Evolutionary conservation across 495 filamentous ascomycete species (phyloP).

Genomic region (Neurospora sp.): DNA sequence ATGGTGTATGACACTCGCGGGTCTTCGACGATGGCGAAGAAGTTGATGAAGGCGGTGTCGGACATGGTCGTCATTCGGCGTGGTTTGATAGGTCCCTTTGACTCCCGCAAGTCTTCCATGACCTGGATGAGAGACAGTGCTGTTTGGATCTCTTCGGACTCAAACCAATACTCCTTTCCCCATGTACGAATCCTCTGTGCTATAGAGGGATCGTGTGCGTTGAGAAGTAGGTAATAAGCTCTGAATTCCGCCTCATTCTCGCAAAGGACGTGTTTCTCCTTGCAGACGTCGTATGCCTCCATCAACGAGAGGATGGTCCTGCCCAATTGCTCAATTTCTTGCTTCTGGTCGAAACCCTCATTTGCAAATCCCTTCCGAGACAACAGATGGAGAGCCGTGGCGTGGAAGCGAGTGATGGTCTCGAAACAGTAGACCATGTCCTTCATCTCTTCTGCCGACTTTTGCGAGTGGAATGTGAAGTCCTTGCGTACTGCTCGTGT

Average conservation of each 20-base stretch:
- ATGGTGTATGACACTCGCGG: conserved; percentile 73
- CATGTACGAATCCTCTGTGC: conserved; percentile 67
- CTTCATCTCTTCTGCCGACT: conserved; percentile 45
- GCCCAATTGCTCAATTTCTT: conserved; percentile 87
- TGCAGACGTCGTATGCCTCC: conserved; percentile 76
- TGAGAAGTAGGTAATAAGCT: conserved; percentile 80
- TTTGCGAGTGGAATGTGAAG: conserved; percentile 76
- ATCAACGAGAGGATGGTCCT: conserved; percentile 80
- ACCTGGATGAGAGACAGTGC: conserved; percentile 29
- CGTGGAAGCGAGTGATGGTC: conserved; percentile 84
- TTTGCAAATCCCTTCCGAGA: conserved; percentile 50
- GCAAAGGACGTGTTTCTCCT: conserved; percentile 33
- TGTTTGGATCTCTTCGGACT: conserved; percentile 44
- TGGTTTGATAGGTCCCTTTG: conserved; percentile 29
- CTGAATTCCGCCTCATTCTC: conserved; percentile 82
- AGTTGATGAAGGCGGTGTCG: conserved; percentile 55
- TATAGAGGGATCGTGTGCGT: conserved; percentile 65
- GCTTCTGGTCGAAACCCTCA: conserved; percentile 72
- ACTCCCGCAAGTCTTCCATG: conserved; percentile 22
- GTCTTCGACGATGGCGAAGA: conserved; percentile 66
- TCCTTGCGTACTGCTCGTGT: conserved; percentile 88
- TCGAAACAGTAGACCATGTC: conserved; percentile 79
- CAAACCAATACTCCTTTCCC: conserved; percentile 63
- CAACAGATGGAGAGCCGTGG: conserved; percentile 75
- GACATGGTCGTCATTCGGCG: conserved; percentile 32